Evolutionary conservation across 768 basidiomycete genomes (phyloP).

Genomic region (Podaxis pistillaris): DNA sequence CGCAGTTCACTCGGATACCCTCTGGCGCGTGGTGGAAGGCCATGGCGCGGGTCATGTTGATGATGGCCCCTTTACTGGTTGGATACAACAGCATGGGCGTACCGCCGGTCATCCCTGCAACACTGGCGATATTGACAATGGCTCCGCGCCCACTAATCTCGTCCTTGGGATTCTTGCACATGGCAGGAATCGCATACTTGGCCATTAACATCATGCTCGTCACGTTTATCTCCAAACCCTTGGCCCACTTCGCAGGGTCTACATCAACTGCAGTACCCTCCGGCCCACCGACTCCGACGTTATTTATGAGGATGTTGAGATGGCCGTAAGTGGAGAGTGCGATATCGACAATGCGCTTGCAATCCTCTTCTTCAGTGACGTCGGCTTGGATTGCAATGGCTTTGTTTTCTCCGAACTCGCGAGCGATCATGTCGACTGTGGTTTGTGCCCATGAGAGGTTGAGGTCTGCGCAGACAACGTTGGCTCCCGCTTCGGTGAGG

Average conservation of each 20-base stretch:
- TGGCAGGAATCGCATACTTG: conserved; percentile 41
- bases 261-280: conserved; percentile 38
- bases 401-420: conserved; percentile 33
- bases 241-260: conserved; percentile 32
- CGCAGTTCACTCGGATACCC: conserved; percentile 40
- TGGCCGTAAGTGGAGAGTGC: conserved; percentile 35
- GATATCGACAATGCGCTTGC: conserved; percentile 33
- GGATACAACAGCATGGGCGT: conserved; percentile 39
- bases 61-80: conserved; percentile 40
- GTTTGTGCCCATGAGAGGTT: conserved; percentile 34
- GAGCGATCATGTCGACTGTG: conserved; percentile 37
- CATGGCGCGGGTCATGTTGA: conserved; percentile 46
- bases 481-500: conserved; percentile 39
- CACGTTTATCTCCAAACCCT: conserved; percentile 36
- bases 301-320: conserved; percentile 42
- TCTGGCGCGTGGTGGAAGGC: conserved; percentile 39
- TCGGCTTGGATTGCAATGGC: conserved; percentile 35
- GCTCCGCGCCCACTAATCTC: conserved; percentile 33
- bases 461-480: conserved; percentile 35
- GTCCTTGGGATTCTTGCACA: conserved; percentile 33
- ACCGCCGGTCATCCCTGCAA: conserved; percentile 37
- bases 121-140: conserved; percentile 41
- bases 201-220: conserved; percentile 45
- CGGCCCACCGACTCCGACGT: conserved; percentile 39
- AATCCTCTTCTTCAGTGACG: conserved; percentile 33